Percentiles rank a stretch among this genome's conserved stretches.
Evolutionary conservation across 129 eudicot species (phyloP).

Genomic region (Helianthus annuus): DNA sequence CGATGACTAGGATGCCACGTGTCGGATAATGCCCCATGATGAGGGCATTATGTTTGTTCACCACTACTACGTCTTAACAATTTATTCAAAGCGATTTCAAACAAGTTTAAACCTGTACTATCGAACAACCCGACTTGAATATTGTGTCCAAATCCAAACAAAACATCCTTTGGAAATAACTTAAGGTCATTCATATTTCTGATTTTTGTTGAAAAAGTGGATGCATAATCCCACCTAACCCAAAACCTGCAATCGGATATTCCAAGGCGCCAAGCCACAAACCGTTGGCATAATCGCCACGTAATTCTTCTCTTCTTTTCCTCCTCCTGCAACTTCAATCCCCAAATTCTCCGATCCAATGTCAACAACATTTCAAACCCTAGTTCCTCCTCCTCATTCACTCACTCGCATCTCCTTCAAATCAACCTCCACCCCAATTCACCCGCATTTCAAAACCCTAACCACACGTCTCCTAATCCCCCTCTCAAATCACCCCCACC

Average conservation of each 20-base stretch:
- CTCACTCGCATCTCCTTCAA: slow-evolving; percentile 39
- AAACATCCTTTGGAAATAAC: too few species aligned
- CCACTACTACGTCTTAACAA: too few species aligned
- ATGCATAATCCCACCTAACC: too few species aligned
- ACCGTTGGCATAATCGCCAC: slow-evolving; percentile 35
- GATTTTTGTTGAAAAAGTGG: too few species aligned
- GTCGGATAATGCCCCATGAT: too few species aligned
- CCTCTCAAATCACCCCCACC: slow-evolving; percentile 11
- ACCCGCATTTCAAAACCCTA: slow-evolving; percentile 28
- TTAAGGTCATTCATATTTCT: too few species aligned
- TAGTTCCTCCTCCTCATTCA: slow-evolving; percentile 33
- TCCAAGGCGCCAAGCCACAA: slow-evolving; percentile 47
- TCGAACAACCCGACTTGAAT: too few species aligned
- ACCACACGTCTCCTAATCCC: slow-evolving; percentile 19
- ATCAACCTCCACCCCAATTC: slow-evolving; percentile 23
- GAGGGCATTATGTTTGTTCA: too few species aligned
- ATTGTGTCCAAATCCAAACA: too few species aligned
- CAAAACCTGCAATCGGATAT: slow-evolving; percentile 22
- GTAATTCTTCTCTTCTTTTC: background rate
- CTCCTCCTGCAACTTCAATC: background rate
- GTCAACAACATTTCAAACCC: slow-evolving; percentile 61
- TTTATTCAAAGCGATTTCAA: too few species aligned
- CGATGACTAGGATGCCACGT: too few species aligned
- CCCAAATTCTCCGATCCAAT: slow-evolving; percentile 32
- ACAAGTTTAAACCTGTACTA: too few species aligned